phyloP scores from a whole-genome alignment of 768 basidiomycete species.

The Hemileccinum impolitum region DNA sequence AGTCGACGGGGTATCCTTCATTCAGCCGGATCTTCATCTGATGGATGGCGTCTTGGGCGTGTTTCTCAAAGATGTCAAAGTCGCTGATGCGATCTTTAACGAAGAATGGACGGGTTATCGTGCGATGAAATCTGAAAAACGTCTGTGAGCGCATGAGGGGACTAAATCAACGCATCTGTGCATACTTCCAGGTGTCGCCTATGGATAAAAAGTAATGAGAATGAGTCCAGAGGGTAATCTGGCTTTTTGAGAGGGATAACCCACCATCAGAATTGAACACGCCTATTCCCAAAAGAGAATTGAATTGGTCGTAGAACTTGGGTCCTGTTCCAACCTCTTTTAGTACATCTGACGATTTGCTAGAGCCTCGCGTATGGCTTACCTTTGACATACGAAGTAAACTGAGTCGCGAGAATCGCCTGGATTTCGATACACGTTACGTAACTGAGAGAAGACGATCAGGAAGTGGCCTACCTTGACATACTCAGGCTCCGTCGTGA shows the following conservation, averaged over 20 bases:
- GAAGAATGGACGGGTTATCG: conserved; percentile 44
- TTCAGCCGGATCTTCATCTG: conserved; percentile 32
- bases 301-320: conserved; percentile 21
- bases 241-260: background rate
- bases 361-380: background rate
- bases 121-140: conserved; percentile 36
- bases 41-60: conserved; percentile 32
- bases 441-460: conserved; percentile 1
- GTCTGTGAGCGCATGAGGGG: background rate
- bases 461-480: conserved; percentile 31
- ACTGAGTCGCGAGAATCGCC: conserved; percentile 38
- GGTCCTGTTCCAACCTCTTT: conserved; percentile 17
- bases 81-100: conserved; percentile 36
- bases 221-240: background rate
- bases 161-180: background rate
- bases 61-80: conserved; percentile 40
- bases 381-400: conserved; percentile 38
- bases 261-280: conserved; percentile 42
- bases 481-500: conserved; percentile 38
- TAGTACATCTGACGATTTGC: background rate
- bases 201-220: background rate
- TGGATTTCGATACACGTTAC: conserved; percentile 5
- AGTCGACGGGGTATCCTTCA: conserved; percentile 39
- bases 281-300: conserved; percentile 33
- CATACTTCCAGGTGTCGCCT: conserved; percentile 40